These are phyloP conservation scores for Cyclotella choctawhatcheeana DNA, from an alignment of 108 stramenopile species.

Conservation along the genomic window DNA sequence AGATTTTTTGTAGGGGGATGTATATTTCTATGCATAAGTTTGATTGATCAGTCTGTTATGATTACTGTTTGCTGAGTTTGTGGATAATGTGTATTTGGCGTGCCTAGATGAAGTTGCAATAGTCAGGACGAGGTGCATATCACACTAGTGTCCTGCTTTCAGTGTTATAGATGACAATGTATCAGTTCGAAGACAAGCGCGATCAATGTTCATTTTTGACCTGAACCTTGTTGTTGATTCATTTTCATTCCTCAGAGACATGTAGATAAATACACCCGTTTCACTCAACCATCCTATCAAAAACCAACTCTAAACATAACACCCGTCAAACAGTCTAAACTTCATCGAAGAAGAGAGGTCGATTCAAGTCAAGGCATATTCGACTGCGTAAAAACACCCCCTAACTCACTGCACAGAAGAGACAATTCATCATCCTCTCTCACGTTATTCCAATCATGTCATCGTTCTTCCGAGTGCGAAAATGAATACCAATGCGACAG, in stretches of 20 bases:
- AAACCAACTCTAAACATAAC: neutral
- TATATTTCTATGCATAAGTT: too few species aligned
- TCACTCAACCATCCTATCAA: neutral
- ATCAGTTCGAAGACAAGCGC: too few species aligned
- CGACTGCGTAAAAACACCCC: conserved; percentile 32
- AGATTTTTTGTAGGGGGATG: neutral
- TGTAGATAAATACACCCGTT: neutral
- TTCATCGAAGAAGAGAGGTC: neutral
- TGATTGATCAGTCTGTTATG: too few species aligned
- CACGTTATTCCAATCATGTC: conserved; percentile 31
- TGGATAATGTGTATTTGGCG: too few species aligned
- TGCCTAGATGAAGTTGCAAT: too few species aligned
- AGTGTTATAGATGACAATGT: too few species aligned
- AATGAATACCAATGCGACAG: conserved; percentile 4
- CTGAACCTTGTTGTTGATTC: neutral
- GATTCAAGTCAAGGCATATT: conserved; percentile 24
- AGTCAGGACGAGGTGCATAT: too few species aligned
- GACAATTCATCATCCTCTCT: conserved; percentile 17
- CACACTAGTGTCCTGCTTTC: too few species aligned
- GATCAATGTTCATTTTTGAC: too few species aligned
- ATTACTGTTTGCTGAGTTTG: too few species aligned
- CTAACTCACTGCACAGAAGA: neutral
- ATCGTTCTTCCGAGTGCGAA: conserved; percentile 13
- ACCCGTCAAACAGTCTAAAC: neutral
- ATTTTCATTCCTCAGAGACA: neutral